Conservation (phyloP, 768 basidiomycete species). For the Pleurotus platypus region DNA sequence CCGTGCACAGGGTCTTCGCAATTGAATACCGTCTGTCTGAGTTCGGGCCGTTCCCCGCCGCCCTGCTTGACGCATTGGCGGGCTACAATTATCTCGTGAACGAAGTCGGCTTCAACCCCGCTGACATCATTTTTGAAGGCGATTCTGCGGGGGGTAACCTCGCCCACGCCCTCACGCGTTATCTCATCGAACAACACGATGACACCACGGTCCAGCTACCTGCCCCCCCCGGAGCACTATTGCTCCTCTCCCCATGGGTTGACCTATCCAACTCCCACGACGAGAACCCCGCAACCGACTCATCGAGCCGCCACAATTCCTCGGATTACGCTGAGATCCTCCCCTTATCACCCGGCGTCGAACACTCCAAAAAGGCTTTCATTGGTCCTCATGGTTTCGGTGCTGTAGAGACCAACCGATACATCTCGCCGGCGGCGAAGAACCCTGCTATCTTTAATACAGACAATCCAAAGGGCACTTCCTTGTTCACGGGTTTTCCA, state of each 20-base stretch:
- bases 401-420: slow-evolving; percentile 43
- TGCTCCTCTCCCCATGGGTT: slow-evolving; percentile 56
- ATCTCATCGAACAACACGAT: slow-evolving; percentile 49
- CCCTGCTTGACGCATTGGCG: slow-evolving; percentile 69
- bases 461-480: slow-evolving; percentile 7
- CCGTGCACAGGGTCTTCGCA: slow-evolving; percentile 47
- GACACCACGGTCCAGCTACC: slow-evolving; percentile 24
- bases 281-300: slow-evolving; percentile 29
- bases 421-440: slow-evolving; percentile 57
- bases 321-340: slow-evolving; percentile 36
- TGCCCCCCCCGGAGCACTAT: slow-evolving; percentile 40
- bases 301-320: slow-evolving; percentile 25
- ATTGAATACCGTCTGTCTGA: slow-evolving; percentile 71
- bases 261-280: slow-evolving; percentile 42
- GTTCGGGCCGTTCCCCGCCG: slow-evolving; percentile 66
- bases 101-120: slow-evolving; percentile 49
- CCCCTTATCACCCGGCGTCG: slow-evolving; percentile 12
- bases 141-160: slow-evolving; percentile 82
- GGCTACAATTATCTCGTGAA: slow-evolving; percentile 71
- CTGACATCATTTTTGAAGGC: slow-evolving; percentile 62
- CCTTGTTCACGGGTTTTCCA: slow-evolving; percentile 57
- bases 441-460: slow-evolving; percentile 21
- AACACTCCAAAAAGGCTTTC: slow-evolving; percentile 38
- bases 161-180: slow-evolving; percentile 57
- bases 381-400: slow-evolving; percentile 44